phyloP scores from a whole-genome alignment of 139 green algal species.

The Coelastrella sp. region DNA sequence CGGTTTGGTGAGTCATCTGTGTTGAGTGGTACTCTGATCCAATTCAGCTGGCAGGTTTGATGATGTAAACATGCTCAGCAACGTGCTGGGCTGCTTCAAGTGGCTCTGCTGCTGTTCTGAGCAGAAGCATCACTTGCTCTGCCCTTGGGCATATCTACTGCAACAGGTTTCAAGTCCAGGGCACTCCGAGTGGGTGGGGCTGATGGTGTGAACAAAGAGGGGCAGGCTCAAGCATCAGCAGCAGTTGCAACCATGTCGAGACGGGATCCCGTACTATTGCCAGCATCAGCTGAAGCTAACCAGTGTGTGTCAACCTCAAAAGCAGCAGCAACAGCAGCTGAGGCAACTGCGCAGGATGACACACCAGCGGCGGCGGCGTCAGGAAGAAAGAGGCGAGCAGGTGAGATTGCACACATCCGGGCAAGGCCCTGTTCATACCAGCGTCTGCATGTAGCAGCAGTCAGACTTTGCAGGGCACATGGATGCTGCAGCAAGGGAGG shows the following conservation, averaged over 20 bases:
- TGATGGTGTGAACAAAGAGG: background rate
- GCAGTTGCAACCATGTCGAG: background rate
- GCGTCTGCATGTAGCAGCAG: background rate
- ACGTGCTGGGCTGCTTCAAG: no score
- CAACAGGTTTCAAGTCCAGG: conserved; percentile 40
- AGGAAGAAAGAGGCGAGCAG: conserved; percentile 5
- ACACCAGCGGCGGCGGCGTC: background rate
- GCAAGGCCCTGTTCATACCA: no score
- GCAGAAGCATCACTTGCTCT: no score
- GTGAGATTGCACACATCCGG: no score
- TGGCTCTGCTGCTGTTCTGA: background rate
- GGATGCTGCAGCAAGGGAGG: no score
- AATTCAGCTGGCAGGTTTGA: no score
- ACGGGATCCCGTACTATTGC: no score
- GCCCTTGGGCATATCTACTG: background rate
- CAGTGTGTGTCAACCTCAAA: background rate
- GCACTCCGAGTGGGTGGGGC: conserved; percentile 23
- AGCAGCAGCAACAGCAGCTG: background rate
- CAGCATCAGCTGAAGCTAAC: no score
- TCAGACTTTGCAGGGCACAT: no score
- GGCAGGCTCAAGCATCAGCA: background rate
- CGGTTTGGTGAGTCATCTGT: conserved; percentile 43
- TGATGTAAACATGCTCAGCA: no score
- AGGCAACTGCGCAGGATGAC: background rate
- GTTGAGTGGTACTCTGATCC: no score